phyloP scores from a whole-genome alignment of 2,329 filamentous ascomycete species.

The Ceratocystis papillata region DNA sequence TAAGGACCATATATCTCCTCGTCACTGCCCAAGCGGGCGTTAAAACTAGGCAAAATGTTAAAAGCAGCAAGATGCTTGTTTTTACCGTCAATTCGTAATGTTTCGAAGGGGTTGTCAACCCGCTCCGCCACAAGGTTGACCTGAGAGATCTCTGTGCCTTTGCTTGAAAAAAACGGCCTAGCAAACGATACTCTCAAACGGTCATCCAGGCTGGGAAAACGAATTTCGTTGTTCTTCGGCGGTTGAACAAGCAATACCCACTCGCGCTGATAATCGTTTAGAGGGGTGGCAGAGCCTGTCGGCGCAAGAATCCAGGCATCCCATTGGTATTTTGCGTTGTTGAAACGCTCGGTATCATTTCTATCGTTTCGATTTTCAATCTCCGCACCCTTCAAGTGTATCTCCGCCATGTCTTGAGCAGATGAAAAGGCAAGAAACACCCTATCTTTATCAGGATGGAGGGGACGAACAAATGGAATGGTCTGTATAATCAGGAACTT shows the following conservation, averaged over 20 bases:
- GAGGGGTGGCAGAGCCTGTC: not conserved
- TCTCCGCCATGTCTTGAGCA: conserved; percentile 17
- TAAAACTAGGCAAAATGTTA: conserved; percentile 15
- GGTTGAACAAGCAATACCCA: conserved; percentile 24
- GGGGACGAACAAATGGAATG: not conserved
- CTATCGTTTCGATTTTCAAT: conserved; percentile 24
- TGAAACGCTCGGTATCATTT: conserved; percentile 17
- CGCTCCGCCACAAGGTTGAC: not conserved
- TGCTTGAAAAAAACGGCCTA: not conserved
- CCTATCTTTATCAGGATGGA: conserved; percentile 12
- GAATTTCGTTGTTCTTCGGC: not conserved
- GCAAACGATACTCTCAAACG: conserved; percentile 6
- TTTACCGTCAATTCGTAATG: not conserved
- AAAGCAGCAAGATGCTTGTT: conserved; percentile 18
- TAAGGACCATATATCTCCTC: conserved; percentile 8
- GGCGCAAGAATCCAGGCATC: conserved; percentile 23
- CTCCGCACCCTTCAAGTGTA: conserved; percentile 18
- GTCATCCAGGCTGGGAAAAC: conserved; percentile 23
- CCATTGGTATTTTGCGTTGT: conserved; percentile 9
- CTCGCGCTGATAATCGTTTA: conserved; percentile 16
- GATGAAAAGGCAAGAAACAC: conserved; percentile 16
- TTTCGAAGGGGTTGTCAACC: conserved; percentile 24
- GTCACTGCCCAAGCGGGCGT: conserved; percentile 5
- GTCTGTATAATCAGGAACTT: not conserved
- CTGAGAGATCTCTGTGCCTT: not conserved